Evolutionary conservation across 2,329 filamentous ascomycete genomes (phyloP).

Genomic region (Metarhizium guizhouense): DNA sequence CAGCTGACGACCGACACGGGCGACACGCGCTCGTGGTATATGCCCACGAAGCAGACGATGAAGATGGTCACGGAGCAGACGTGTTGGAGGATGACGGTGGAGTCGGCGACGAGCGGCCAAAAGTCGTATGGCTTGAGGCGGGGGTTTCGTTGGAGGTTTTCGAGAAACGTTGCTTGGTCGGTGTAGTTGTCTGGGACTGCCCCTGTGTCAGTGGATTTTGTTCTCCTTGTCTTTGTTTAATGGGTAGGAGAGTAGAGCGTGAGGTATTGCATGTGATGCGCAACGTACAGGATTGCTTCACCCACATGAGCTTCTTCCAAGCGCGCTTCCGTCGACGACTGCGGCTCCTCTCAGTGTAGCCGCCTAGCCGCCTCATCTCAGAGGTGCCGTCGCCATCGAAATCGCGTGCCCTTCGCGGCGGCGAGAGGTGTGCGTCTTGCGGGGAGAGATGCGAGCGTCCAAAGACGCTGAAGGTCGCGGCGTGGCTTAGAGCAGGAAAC

Average conservation of each 20-base stretch:
- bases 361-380: constrained; percentile 33
- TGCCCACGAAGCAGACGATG: constrained; percentile 85
- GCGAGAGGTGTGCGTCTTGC: constrained; percentile 72
- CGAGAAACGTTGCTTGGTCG: constrained; percentile 91
- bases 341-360: constrained; percentile 51
- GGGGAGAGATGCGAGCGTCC: constrained; percentile 67
- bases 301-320: constrained; percentile 97
- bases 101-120: constrained; percentile 91
- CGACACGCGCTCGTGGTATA: constrained; percentile 78
- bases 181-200: constrained; percentile 97
- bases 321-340: constrained; percentile 61
- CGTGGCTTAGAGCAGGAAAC: constrained; percentile 23
- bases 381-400: constrained; percentile 24
- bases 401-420: constrained; percentile 39
- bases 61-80: constrained; percentile 93
- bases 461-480: constrained; percentile 21
- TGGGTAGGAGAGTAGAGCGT: too few species aligned
- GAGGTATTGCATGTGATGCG: too few species aligned
- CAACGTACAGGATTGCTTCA: constrained; percentile 80
- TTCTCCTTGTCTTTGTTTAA: too few species aligned
- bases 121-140: constrained; percentile 93
- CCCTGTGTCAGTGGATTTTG: neutral
- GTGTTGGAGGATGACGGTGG: constrained; percentile 94
- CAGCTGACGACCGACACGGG: constrained; percentile 83
- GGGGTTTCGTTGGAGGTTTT: constrained; percentile 90